Conservation (phyloP, 352 stramenopile species). For the Elongisporangium anandrum region DNA sequence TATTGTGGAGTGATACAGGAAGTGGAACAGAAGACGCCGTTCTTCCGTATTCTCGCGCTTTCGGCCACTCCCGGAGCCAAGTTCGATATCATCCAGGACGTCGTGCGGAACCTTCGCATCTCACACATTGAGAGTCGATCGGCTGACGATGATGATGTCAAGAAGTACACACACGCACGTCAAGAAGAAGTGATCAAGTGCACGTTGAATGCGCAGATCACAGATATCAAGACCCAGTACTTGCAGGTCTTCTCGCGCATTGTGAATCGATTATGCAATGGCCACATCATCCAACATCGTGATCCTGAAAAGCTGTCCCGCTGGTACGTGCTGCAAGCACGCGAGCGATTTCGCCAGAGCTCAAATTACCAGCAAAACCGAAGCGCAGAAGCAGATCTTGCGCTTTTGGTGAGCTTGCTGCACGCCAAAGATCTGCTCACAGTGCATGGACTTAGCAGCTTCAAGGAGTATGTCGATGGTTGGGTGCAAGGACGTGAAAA, state of each 20-base stretch:
- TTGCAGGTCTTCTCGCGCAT: conserved; percentile 59
- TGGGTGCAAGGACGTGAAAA: conserved; percentile 51
- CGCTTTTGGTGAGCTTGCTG: conserved; percentile 64
- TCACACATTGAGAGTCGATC: conserved; percentile 93
- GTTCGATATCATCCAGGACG: conserved; percentile 93
- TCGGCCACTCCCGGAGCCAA: conserved; percentile 96
- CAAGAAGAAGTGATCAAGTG: conserved; percentile 85
- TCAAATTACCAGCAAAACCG: conserved; percentile 58
- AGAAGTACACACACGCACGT: conserved; percentile 77
- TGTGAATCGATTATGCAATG: conserved; percentile 43
- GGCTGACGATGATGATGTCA: conserved; percentile 94
- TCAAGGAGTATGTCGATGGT: conserved; percentile 59
- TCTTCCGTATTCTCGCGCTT: conserved; percentile 93
- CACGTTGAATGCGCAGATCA: conserved; percentile 49
- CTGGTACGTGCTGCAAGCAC: conserved; percentile 78
- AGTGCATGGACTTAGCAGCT: conserved; percentile 68
- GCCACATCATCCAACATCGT: conserved; percentile 59
- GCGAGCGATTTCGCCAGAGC: conserved; percentile 68
- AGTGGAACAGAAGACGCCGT: conserved; percentile 54
- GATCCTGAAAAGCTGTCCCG: conserved; percentile 73
- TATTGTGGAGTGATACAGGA: conserved; percentile 92
- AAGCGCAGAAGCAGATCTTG: conserved; percentile 71
- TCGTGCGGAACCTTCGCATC: conserved; percentile 94
- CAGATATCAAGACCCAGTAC: conserved; percentile 61
- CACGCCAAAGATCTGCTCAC: conserved; percentile 79